Evolutionary conservation across 139 green algal species (phyloP).

Genomic region (Parachlorella kessleri): DNA sequence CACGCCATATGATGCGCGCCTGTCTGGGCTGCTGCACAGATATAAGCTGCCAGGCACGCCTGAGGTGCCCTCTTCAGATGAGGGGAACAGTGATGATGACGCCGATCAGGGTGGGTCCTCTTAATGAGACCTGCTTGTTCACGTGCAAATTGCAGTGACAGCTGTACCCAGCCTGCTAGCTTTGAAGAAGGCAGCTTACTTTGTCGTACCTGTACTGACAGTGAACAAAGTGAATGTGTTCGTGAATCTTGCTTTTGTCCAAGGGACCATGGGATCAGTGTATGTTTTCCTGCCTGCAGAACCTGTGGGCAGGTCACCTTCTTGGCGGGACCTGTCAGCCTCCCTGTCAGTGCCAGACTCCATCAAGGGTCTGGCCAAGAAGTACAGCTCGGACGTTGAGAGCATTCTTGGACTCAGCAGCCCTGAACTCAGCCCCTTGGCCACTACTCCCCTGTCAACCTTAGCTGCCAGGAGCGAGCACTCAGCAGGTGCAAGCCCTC

Average conservation of each 20-base stretch:
- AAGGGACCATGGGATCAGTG: too few relatives aligned
- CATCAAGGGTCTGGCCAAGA: conserved; percentile 30
- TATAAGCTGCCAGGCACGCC: conserved; percentile 22
- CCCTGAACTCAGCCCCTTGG: not conserved
- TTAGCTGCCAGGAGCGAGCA: not conserved
- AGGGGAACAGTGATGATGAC: too few relatives aligned
- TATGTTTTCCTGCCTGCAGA: conserved; percentile 5
- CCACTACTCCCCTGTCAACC: not conserved
- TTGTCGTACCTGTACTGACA: too few relatives aligned
- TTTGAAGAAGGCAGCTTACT: too few relatives aligned
- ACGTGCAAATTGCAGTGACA: too few relatives aligned
- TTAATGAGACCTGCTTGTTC: too few relatives aligned
- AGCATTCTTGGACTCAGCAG: not conserved
- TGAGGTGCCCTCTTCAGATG: too few relatives aligned
- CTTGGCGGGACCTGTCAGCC: conserved; percentile 30
- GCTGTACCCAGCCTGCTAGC: too few relatives aligned
- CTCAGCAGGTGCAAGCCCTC: not conserved
- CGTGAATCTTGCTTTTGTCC: too few relatives aligned
- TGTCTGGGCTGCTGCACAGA: conserved; percentile 38
- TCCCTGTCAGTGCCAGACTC: conserved; percentile 26
- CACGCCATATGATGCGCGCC: conserved; percentile 36
- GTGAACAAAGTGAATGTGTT: too few relatives aligned
- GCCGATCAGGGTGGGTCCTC: too few relatives aligned
- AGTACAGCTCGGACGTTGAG: conserved; percentile 1
- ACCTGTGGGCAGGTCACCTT: conserved; percentile 7